phyloP scores from a whole-genome alignment of 2,329 filamentous ascomycete species.

The Trichoderma atrobrunneum region DNA sequence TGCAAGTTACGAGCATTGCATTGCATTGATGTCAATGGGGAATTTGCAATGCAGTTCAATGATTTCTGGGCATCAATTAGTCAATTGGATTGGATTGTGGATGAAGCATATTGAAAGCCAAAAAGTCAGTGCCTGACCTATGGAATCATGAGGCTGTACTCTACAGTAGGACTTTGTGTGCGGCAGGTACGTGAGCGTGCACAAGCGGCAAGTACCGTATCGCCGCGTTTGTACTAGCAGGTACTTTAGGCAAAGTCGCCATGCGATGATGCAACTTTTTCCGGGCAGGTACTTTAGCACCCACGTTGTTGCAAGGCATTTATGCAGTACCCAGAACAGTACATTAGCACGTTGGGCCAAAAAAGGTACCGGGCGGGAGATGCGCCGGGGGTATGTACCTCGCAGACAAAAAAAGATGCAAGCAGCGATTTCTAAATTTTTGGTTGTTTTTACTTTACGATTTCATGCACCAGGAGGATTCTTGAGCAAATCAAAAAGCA shows the following conservation, averaged over 20 bases:
- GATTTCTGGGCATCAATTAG: background rate
- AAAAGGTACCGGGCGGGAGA: background rate
- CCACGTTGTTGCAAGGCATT: conserved; percentile 18
- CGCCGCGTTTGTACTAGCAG: background rate
- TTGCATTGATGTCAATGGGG: background rate
- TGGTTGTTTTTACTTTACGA: background rate
- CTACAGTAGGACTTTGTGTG: too few species aligned
- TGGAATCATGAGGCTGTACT: background rate
- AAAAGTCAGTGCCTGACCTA: background rate
- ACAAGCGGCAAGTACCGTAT: background rate
- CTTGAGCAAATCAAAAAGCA: background rate
- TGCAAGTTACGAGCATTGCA: background rate
- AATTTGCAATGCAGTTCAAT: background rate
- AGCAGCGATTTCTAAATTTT: background rate
- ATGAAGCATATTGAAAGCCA: background rate
- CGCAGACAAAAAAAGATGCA: background rate
- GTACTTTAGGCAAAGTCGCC: background rate
- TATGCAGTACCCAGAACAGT: background rate
- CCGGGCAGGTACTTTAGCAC: conserved; percentile 1
- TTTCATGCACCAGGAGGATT: background rate
- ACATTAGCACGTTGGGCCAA: background rate
- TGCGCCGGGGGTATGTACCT: conserved; percentile 1
- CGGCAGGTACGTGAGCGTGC: background rate
- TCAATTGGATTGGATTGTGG: background rate
- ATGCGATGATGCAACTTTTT: conserved; percentile 9